phyloP scores from a whole-genome alignment of 2,329 filamentous ascomycete species.

The Sphaceloma murrayae region DNA sequence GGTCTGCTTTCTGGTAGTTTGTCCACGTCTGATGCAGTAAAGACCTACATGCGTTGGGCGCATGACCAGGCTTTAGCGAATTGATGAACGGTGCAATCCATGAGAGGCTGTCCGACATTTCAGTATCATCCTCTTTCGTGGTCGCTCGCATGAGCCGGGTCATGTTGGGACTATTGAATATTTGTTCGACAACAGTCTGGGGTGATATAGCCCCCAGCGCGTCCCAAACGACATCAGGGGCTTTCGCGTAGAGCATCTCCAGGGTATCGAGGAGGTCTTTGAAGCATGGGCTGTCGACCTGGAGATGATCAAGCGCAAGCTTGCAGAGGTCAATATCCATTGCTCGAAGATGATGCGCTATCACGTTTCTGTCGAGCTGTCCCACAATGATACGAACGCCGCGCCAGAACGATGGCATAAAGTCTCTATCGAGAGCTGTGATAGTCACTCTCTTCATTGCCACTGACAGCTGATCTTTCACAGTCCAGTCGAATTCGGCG shows the following conservation, averaged over 20 bases:
- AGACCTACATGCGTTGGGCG: slow-evolving; percentile 71
- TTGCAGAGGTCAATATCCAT: slow-evolving; percentile 62
- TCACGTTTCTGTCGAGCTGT: slow-evolving; percentile 61
- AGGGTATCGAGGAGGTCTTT: slow-evolving; percentile 62
- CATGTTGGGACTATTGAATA: slow-evolving; percentile 64
- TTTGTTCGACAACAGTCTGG: slow-evolving; percentile 69
- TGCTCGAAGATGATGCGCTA: slow-evolving; percentile 67
- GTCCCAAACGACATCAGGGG: slow-evolving; percentile 76
- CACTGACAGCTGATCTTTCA: slow-evolving; percentile 61
- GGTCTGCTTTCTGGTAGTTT: slow-evolving; percentile 47
- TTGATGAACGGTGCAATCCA: slow-evolving; percentile 72
- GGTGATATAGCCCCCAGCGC: slow-evolving; percentile 74
- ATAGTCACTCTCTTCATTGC: slow-evolving; percentile 55
- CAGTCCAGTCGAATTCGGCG: slow-evolving; percentile 78
- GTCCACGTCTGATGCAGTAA: slow-evolving; percentile 66
- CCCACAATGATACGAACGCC: slow-evolving; percentile 65
- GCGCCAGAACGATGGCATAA: slow-evolving; percentile 68
- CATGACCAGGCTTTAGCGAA: slow-evolving; percentile 65
- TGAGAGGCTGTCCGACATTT: slow-evolving; percentile 54
- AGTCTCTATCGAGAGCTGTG: slow-evolving; percentile 41
- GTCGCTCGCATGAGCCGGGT: slow-evolving; percentile 47
- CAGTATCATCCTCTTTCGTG: slow-evolving; percentile 43
- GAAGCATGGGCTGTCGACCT: slow-evolving; percentile 45
- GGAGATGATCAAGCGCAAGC: slow-evolving; percentile 55
- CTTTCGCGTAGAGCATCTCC: slow-evolving; percentile 61